A percentile compares a stretch with the other conserved stretches of the same genome.
phyloP scores from a whole-genome alignment of 352 stramenopile genomes.

The Pythium sp. region DNA sequence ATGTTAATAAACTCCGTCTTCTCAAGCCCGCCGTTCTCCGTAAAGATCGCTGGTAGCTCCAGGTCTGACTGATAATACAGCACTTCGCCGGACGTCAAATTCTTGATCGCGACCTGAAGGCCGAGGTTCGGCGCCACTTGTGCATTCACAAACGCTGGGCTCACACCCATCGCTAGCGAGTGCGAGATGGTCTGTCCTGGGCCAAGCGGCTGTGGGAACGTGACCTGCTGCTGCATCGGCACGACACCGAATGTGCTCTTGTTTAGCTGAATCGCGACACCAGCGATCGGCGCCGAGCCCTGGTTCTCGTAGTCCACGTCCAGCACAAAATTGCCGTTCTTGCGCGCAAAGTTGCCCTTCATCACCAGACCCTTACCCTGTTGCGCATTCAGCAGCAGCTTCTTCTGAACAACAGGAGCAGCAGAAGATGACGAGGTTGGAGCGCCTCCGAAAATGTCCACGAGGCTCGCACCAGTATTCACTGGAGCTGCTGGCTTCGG shows the following conservation, averaged over 20 bases:
- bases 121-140: conserved; percentile 64
- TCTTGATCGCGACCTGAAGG: conserved; percentile 98
- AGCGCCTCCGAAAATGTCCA: conserved; percentile 85
- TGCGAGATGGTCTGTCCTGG: conserved; percentile 79
- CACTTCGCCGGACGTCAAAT: conserved; percentile 91
- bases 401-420: conserved; percentile 48
- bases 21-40: conserved; percentile 84
- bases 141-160: conserved; percentile 72
- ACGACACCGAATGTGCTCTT: conserved; percentile 97
- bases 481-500: conserved; percentile 25
- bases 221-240: conserved; percentile 90
- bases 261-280: conserved; percentile 96
- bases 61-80: conserved; percentile 96
- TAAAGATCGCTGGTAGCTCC: conserved; percentile 90
- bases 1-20: conserved; percentile 92
- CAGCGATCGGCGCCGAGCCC: conserved; percentile 79
- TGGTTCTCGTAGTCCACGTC: conserved; percentile 89
- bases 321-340: conserved; percentile 59
- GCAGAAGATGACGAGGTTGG: conserved; percentile 32
- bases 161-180: conserved; percentile 76
- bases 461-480: conserved; percentile 37
- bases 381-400: conserved; percentile 70
- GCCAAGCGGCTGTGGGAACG: conserved; percentile 57
- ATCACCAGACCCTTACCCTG: conserved; percentile 91
- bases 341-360: conserved; percentile 68